Percentiles rank a stretch among this genome's conserved stretches.
These are phyloP conservation scores for Scheffersomyces amazonensis DNA, from an alignment of 805 yeast genomes.

Conservation along the genomic window DNA sequence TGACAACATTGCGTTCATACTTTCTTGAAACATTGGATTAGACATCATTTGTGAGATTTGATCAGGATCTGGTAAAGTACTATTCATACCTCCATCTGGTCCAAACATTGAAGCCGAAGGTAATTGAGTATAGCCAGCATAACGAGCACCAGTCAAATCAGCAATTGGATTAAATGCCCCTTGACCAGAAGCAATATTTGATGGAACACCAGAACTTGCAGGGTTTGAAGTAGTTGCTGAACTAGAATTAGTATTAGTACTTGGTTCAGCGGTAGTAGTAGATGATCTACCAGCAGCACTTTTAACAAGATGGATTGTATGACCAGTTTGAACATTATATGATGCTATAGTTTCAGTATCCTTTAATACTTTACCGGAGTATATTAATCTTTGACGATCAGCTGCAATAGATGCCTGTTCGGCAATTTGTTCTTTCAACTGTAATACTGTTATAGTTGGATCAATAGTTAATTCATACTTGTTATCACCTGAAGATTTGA, in stretches of 20 bases:
- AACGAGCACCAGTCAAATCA: conserved; percentile 91
- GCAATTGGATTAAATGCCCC: conserved; percentile 89
- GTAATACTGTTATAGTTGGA: conserved; percentile 54
- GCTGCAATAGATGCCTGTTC: conserved; percentile 63
- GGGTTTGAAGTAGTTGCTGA: conserved; percentile 15
- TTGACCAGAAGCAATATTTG: conserved; percentile 81
- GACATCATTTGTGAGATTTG: conserved; percentile 74
- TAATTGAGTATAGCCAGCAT: conserved; percentile 87
- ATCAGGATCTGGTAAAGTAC: conserved; percentile 68
- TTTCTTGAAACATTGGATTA: conserved; percentile 76
- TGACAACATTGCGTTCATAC: conserved; percentile 75
- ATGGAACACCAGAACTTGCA: conserved; percentile 49
- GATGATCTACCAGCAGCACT: conserved; percentile 52
- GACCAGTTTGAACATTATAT: conserved; percentile 83
- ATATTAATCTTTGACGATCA: conserved; percentile 83
- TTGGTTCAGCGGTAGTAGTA: conserved; percentile 20
- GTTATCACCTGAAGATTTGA: conserved; percentile 67
- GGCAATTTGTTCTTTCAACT: conserved; percentile 66
- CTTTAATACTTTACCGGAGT: conserved; percentile 90
- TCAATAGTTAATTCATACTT: conserved; percentile 66
- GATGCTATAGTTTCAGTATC: conserved; percentile 71
- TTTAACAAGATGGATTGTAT: conserved; percentile 85
- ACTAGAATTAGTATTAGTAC: conserved; percentile 13
- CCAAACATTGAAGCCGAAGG: conserved; percentile 90
- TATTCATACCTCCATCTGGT: conserved; percentile 88